Evolutionary conservation across 768 basidiomycete species (phyloP).

Genomic region (Suillus clintonianus): DNA sequence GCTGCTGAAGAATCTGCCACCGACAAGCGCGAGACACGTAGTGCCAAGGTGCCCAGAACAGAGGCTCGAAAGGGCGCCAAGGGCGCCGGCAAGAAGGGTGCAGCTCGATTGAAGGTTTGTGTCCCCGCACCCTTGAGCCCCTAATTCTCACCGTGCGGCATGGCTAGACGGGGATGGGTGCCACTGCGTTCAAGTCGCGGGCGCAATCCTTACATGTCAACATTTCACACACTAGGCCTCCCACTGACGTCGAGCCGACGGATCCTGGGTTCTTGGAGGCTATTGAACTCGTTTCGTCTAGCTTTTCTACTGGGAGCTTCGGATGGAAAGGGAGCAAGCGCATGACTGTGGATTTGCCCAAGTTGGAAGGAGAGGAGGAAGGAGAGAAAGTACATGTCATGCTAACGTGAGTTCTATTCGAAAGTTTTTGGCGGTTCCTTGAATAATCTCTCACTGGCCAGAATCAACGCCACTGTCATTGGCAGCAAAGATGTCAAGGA

Average conservation of each 20-base stretch:
- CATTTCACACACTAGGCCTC: slow-evolving; percentile 66
- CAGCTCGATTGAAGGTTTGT: slow-evolving; percentile 48
- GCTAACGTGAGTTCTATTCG: slow-evolving; percentile 58
- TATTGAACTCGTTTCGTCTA: slow-evolving; percentile 54
- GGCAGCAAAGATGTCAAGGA: slow-evolving; percentile 62
- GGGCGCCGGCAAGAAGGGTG: slow-evolving; percentile 39
- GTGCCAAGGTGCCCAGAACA: slow-evolving; percentile 55
- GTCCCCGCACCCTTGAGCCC: background rate
- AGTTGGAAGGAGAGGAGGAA: slow-evolving; percentile 45
- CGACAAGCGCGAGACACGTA: slow-evolving; percentile 41
- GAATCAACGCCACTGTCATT: slow-evolving; percentile 76
- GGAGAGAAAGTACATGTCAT: slow-evolving; percentile 73
- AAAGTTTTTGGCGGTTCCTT: background rate
- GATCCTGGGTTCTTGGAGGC: slow-evolving; percentile 67
- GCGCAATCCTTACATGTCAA: slow-evolving; percentile 71
- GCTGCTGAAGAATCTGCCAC: slow-evolving; percentile 38
- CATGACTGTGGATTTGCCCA: slow-evolving; percentile 62
- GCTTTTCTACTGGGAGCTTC: slow-evolving; percentile 76
- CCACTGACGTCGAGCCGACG: slow-evolving; percentile 32
- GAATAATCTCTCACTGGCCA: slow-evolving; percentile 25
- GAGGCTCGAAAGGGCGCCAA: slow-evolving; percentile 32
- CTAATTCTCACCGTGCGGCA: slow-evolving; percentile 2
- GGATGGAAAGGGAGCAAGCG: slow-evolving; percentile 83
- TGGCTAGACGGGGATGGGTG: slow-evolving; percentile 45
- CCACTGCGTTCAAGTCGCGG: slow-evolving; percentile 57